Base-by-base conservation (phyloP, 2,329 filamentous ascomycete species). In the Aspergillus vadensis region DNA sequence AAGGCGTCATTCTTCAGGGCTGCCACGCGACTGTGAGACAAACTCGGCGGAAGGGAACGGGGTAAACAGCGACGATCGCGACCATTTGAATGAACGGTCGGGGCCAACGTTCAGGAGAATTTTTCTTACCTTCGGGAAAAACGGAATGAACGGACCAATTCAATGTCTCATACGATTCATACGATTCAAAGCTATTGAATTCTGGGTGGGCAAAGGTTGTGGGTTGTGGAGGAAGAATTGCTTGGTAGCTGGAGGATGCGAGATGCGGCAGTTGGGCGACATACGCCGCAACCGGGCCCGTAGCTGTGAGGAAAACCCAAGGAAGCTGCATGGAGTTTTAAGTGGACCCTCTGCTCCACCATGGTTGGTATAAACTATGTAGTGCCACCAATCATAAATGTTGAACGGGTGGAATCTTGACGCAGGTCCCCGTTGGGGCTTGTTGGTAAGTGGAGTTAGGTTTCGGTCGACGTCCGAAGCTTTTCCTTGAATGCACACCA, bases 1-100 rank as follows among this genome's bases (percentile, higher is more conserved):
- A 59, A 59, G 52, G 44, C 52, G 57, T 52, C 57, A 59, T 59
- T 17, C 19, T 59, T 51, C 57, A 25, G 51, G 32, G 17, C 12
- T 59, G 57, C 57, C 44, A 56, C 52, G 36, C 12, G 57, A 47
- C 25, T 30, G 23, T 38, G 57, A 59, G 52, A 59, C 48, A 54
- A 55, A 36, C 21, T 19, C 25, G n/a, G 15, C 39, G 27, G 30
- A 43, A 48, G 14, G 27, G 14, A 49, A 59, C 21, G 36, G 36
- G 25, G 23, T n/a, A 56, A 56, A 38, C 7, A 3, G 51, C 25
- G 57, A 56, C 32, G 44, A 59, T 59, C 57, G 51, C 36, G 27
- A n/a, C 43, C 36, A 25, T 56, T 55, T 55, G 47, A 50, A 50
- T 50, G 47, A 50, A 50, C 47, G 47, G 47, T 32, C 47, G 47